Percentiles rank a stretch among this genome's conserved stretches.
phyloP scores from a whole-genome alignment of 805 yeast genomes.

The Ogataea neopini region DNA sequence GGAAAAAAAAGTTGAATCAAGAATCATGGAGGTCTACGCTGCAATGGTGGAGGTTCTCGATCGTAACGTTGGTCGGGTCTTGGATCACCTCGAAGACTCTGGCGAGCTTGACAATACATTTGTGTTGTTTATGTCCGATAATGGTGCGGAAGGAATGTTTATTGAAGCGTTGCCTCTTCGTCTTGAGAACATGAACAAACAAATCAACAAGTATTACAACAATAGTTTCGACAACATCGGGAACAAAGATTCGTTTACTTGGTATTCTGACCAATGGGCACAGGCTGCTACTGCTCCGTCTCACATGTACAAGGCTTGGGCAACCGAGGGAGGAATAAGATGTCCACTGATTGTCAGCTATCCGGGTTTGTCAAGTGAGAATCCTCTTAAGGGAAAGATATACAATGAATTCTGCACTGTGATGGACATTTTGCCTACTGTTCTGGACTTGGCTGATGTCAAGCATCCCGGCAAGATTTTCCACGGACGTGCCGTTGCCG shows the following conservation, averaged over 20 bases:
- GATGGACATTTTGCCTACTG: conserved; percentile 61
- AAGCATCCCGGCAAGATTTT: conserved; percentile 43
- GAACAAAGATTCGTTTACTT: conserved; percentile 45
- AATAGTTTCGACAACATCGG: conserved; percentile 51
- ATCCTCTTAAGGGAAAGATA: conserved; percentile 28
- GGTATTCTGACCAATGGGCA: conserved; percentile 61
- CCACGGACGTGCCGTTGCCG: conserved; percentile 45
- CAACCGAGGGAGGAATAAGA: conserved; percentile 60
- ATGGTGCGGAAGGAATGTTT: conserved; percentile 64
- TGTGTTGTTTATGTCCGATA: conserved; percentile 61
- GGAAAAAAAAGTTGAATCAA: conserved; percentile 40
- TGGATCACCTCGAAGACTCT: conserved; percentile 41
- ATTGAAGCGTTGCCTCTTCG: conserved; percentile 55
- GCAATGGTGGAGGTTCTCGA: conserved; percentile 64
- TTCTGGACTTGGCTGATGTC: conserved; percentile 50
- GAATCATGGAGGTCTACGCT: conserved; percentile 59
- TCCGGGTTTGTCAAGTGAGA: conserved; percentile 35
- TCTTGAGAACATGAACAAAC: conserved; percentile 28
- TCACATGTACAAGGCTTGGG: conserved; percentile 56
- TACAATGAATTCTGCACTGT: conserved; percentile 49
- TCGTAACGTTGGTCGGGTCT: conserved; percentile 49
- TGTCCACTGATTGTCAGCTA: conserved; percentile 53
- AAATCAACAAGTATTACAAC: conserved; percentile 39
- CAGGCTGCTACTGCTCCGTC: conserved; percentile 63
- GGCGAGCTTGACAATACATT: conserved; percentile 56